A percentile compares a stretch with the other conserved stretches of the same genome.
These are phyloP conservation scores for Suillus weaverae DNA, from an alignment of 768 basidiomycete genomes.

Conservation along the genomic window DNA sequence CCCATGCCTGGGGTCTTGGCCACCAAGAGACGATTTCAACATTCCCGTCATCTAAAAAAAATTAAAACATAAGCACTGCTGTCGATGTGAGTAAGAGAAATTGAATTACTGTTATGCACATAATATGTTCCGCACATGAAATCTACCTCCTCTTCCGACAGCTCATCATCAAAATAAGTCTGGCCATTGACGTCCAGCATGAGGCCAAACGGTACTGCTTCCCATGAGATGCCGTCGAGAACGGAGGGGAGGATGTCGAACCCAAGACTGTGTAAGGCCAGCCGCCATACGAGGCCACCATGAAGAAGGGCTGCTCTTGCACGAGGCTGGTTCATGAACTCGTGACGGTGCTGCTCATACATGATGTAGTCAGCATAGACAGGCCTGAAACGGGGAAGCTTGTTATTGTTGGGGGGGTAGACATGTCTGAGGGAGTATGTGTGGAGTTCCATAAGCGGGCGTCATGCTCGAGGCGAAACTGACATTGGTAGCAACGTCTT, in stretches of 20 bases:
- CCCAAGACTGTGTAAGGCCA: neutral
- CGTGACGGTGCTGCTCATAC: neutral
- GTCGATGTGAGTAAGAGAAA: neutral
- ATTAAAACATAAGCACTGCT: neutral
- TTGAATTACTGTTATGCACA: neutral
- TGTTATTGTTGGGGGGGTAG: neutral
- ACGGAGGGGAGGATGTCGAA: neutral
- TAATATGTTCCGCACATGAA: neutral
- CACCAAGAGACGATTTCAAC: neutral
- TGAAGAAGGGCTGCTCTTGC: conserved; percentile 2
- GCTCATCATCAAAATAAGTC: neutral
- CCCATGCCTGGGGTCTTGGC: neutral
- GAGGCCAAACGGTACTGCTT: neutral
- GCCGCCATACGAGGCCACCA: conserved; percentile 1
- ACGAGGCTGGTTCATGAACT: conserved; percentile 1
- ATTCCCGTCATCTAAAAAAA: neutral
- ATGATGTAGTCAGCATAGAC: neutral
- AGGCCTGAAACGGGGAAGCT: neutral
- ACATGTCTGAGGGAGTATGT: neutral
- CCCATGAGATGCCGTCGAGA: neutral
- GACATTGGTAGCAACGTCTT: neutral
- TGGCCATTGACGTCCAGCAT: neutral
- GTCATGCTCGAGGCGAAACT: neutral
- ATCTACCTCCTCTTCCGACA: neutral
- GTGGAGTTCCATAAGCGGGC: neutral